These are phyloP conservation scores for Mycosphaerella sp. DNA, from an alignment of 2,329 filamentous ascomycete species.

Conservation along the genomic window DNA sequence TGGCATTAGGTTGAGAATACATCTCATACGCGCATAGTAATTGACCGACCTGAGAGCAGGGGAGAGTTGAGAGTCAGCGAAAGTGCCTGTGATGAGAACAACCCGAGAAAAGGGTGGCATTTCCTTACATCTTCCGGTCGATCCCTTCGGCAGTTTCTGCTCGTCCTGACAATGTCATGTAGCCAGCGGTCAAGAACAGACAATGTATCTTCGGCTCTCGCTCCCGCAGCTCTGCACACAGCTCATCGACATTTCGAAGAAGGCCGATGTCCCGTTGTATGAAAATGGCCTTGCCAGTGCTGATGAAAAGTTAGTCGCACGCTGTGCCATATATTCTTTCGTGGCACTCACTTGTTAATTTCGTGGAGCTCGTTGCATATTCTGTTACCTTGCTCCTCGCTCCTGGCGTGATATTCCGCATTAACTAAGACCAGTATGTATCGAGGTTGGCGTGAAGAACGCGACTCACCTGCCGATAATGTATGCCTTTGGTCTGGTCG, in stretches of 20 bases:
- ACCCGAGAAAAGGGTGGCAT: too few relatives aligned
- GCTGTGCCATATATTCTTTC: not conserved
- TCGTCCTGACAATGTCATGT: conserved; percentile 40
- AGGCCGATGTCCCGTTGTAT: conserved; percentile 40
- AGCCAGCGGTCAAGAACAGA: conserved; percentile 50
- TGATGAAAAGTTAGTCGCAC: not conserved
- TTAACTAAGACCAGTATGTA: not conserved
- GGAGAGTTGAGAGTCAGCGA: too few relatives aligned
- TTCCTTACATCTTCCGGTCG: conserved; percentile 39
- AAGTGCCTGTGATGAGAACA: too few relatives aligned
- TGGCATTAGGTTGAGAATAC: conserved; percentile 54
- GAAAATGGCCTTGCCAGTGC: conserved; percentile 35
- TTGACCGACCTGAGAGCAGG: conserved; percentile 36
- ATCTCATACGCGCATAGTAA: conserved; percentile 54
- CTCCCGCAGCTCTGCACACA: conserved; percentile 44
- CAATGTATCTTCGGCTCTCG: conserved; percentile 51
- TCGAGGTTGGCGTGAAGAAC: not conserved
- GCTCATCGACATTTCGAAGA: conserved; percentile 39
- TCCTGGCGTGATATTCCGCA: conserved; percentile 24
- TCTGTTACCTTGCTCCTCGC: conserved; percentile 34
- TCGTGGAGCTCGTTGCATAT: conserved; percentile 36
- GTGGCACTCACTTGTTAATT: conserved; percentile 32
- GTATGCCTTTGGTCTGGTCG: conserved; percentile 38
- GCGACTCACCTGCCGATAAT: conserved; percentile 37
- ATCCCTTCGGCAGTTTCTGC: conserved; percentile 54